A percentile compares a stretch with the other conserved stretches of the same genome.
Evolutionary conservation across 148 eudicot species (phyloP).

Genomic region (Rhododendron molle): DNA sequence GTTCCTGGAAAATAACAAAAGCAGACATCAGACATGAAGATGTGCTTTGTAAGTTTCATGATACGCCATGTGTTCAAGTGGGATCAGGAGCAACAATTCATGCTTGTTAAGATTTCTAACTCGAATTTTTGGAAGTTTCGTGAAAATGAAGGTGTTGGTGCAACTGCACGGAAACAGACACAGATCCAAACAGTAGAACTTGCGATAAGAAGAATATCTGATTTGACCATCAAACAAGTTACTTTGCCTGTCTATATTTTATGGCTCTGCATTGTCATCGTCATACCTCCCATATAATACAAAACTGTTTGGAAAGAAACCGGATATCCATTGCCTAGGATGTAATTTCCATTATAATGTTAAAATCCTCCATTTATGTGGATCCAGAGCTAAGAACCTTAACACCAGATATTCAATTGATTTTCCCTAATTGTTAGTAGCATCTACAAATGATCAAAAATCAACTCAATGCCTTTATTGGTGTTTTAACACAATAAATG

Average conservation of each 20-base stretch:
- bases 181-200: not conserved
- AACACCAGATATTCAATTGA: not conserved
- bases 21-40: not conserved
- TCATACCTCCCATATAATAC: not conserved
- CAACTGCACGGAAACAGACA: not conserved
- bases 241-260: not conserved
- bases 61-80: not conserved
- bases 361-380: not conserved
- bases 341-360: not conserved
- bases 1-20: slow-evolving; percentile 21
- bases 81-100: not conserved
- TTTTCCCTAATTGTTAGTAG: not conserved
- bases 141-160: not conserved
- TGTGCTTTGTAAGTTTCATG: not conserved
- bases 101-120: not conserved
- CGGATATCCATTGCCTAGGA: not conserved
- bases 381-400: not conserved
- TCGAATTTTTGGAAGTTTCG: not conserved
- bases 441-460: not conserved
- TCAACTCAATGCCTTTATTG: not conserved
- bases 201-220: not conserved
- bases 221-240: not conserved
- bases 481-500: not conserved
- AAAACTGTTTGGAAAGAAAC: not conserved
- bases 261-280: not conserved